A percentile compares a stretch with the other conserved stretches of the same genome.
Conservation (phyloP, 163 green algal genomes). For the Scenedesmus sp. region DNA sequence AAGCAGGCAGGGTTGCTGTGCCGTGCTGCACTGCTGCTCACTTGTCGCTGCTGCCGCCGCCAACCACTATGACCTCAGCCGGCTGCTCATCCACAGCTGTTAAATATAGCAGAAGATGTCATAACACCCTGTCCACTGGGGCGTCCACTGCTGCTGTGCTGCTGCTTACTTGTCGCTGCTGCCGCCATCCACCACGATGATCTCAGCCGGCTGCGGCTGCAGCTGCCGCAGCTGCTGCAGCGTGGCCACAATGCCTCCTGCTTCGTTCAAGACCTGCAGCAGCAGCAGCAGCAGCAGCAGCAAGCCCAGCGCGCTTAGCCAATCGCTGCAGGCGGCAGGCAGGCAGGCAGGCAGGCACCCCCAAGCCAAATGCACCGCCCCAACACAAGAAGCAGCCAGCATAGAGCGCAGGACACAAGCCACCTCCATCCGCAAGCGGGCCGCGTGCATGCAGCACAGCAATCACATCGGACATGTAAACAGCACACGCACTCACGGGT, state of each 20-base stretch:
- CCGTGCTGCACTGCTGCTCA: slow-evolving; percentile 19
- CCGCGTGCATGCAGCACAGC: too few species aligned
- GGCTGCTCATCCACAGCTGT: background rate
- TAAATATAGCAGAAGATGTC: too few species aligned
- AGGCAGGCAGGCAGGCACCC: background rate
- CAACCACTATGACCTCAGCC: slow-evolving; percentile 82
- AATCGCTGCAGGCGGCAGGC: background rate
- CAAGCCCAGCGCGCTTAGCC: background rate
- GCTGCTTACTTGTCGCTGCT: slow-evolving; percentile 72
- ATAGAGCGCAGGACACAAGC: background rate
- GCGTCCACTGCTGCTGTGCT: background rate
- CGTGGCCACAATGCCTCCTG: slow-evolving; percentile 55
- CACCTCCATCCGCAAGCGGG: background rate
- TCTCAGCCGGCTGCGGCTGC: slow-evolving; percentile 64
- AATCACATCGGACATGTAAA: background rate
- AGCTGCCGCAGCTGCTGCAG: slow-evolving; percentile 66
- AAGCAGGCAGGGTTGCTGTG: too few species aligned
- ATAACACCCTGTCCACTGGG: too few species aligned
- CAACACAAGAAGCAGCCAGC: background rate
- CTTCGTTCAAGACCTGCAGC: slow-evolving; percentile 77
- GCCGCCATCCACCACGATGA: slow-evolving; percentile 87
- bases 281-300: slow-evolving; percentile 37
- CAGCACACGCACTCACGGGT: slow-evolving; percentile 18
- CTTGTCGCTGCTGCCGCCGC: slow-evolving; percentile 81
- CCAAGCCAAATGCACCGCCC: background rate